These are phyloP conservation scores for Pseudocercospora fijiensis DNA, from an alignment of 2,329 filamentous ascomycete species.

Conservation along the genomic window DNA sequence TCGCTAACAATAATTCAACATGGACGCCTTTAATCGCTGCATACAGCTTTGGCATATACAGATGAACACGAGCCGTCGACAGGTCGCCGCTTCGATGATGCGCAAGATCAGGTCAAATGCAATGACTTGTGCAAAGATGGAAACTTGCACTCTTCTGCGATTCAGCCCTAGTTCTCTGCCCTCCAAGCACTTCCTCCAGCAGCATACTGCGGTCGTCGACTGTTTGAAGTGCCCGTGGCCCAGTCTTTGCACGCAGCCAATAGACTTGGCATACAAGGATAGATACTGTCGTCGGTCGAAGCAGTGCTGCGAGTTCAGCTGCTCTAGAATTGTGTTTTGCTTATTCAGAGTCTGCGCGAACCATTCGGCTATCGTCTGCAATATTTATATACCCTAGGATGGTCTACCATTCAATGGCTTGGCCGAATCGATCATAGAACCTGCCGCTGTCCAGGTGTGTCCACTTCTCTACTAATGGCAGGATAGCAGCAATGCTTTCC, in stretches of 20 bases:
- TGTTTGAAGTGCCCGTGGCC: neutral
- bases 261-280: neutral
- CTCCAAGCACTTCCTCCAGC: no score
- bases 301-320: neutral
- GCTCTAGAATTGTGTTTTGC: neutral
- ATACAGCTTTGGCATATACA: no score
- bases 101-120: no score
- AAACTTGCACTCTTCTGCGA: no score
- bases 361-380: no score
- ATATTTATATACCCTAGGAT: no score
- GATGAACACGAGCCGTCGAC: no score
- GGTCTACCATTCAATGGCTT: constrained; percentile 44
- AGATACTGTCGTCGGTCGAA: neutral
- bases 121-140: no score
- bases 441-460: constrained; percentile 39
- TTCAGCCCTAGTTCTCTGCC: no score
- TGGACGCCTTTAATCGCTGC: neutral
- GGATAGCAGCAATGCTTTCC: constrained; percentile 44
- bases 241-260: neutral
- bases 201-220: no score
- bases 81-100: no score
- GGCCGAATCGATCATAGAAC: constrained; percentile 48
- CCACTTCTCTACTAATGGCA: constrained; percentile 41
- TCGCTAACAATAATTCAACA: neutral
- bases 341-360: no score